Base-by-base conservation (phyloP, 345 rosid genomes). In the Pistacia vera region DNA sequence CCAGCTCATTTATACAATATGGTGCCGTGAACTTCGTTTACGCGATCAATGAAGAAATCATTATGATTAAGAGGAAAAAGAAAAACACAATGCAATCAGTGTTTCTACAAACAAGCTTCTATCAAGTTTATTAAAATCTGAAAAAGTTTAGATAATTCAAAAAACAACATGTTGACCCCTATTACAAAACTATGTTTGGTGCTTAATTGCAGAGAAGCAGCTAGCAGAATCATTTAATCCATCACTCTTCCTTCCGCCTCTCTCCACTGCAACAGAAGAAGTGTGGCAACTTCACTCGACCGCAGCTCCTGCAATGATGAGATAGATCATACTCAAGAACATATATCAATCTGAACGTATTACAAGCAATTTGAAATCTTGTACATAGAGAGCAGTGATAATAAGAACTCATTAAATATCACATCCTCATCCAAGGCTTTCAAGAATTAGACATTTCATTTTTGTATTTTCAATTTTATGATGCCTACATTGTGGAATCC, bases 211-310 rank as follows among this genome's bases (percentile, higher is more conserved):
- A 52, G 5, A 7, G 18, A 22, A 63, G 49, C 68, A 77, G 61
- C 65, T 13, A 28, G 79, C 33, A 35, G 67, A 63, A 3, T 38
- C n/a, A 48, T 57, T 64, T 51, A 36, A 80, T 78, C 78, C 88
- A 22, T 51, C 79, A 5, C 73, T 76, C 66, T 49, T 71, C 51
- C 63, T 48, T 73, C 63, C 66, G 82, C 38, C 89, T 85, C 69
- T 88, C 97, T 60, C 99, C 98, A 59, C 98, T 92, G 93, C 99
- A 96, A 81, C 99, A 93, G 80, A 77, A 93, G 80, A 93, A 96
- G 88, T 96, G 98, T 0, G 94, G 99, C 71, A 96, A 85, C 89
- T 93, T 96, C 10, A 90, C 97, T 67, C 92, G 83, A 56, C 97
- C 97, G 51, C 99, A 96, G 67, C 86, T 82, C 97, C 98, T 93